A percentile compares a stretch with the other conserved stretches of the same genome.
Conservation (phyloP, 257 asterid genomes). For the Primulina eburnea region DNA sequence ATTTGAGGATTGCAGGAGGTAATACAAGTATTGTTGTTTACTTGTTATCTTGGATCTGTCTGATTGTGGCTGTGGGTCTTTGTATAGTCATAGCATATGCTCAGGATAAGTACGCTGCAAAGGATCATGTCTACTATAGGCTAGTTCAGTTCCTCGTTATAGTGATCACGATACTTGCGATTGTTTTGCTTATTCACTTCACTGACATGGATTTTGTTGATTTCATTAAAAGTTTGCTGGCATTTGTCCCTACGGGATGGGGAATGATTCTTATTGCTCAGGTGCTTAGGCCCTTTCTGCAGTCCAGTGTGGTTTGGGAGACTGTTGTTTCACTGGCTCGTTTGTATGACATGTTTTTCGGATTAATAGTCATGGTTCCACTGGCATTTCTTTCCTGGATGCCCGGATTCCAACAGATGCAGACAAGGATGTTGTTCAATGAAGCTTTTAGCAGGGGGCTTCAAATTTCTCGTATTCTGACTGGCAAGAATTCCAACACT, state of each 20-base stretch:
- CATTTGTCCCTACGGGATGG: conserved; percentile 97
- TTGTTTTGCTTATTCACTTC: conserved; percentile 52
- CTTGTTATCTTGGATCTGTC: conserved; percentile 80
- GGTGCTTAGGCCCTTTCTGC: conserved; percentile 84
- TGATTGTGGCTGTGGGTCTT: conserved; percentile 54
- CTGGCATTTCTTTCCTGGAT: conserved; percentile 85
- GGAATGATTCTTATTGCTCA: conserved; percentile 85
- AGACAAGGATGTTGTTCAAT: conserved; percentile 80
- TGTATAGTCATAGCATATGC: conserved; percentile 68
- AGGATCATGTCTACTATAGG: conserved; percentile 69
- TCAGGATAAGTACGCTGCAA: conserved; percentile 67
- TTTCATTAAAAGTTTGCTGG: conserved; percentile 70
- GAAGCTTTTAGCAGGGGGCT: conserved; percentile 95
- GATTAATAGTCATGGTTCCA: conserved; percentile 83
- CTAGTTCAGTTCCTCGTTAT: conserved; percentile 78
- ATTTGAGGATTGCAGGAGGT: conserved; percentile 47
- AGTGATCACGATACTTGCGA: conserved; percentile 41
- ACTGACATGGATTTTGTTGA: conserved; percentile 42
- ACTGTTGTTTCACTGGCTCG: conserved; percentile 91
- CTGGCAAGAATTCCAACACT: conserved; percentile 57
- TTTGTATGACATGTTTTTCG: conserved; percentile 23
- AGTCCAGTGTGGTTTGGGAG: conserved; percentile 77
- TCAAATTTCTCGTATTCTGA: conserved; percentile 83
- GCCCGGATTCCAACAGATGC: conserved; percentile 94
- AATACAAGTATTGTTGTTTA: conserved; percentile 63